Base-by-base conservation (phyloP, 2,329 filamentous ascomycete species). In the Fusarium cyanostomum region DNA sequence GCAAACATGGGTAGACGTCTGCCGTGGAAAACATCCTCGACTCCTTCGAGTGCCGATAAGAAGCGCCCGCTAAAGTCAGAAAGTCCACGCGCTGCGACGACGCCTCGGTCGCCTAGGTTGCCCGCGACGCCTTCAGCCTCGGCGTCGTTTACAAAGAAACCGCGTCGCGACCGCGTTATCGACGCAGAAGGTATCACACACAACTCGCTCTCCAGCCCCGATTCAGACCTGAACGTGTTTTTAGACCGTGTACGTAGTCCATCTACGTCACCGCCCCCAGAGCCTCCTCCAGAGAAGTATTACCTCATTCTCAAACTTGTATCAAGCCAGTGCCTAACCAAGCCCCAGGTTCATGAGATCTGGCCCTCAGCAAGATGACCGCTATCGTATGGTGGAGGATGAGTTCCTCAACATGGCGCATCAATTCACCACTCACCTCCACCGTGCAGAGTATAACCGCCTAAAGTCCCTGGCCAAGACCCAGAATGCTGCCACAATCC, bases 321-420 rank as follows among this genome's bases (percentile, higher is more conserved):
- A 21, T 35, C 27, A 18, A 34, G 13, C 15, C n/a, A 27, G 12
- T 16, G 8, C 3, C 41, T 48, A 6, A 62, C 18, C 16, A 27
- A 28, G 10, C 9, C 21, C 15, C 51, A 88, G 86, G 27, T 82
- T 82, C 72, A 93, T 94, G 89, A 78, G 80, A 3, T 81, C 86
- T 42, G 88, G 87, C 3, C 74, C 84, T n/a, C 79, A 84, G 5
- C 75, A 82, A n/a, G 92, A 95, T 73, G 90, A 94, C 71, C 78
- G 78, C 52, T 94, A 86, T 75, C 88, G 91, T 69, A 94, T 94
- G 89, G 92, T 95, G 0, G 92, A 94, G 74, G 92, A 95, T 68
- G 91, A 94, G 66, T 86, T 95, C 62, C 77, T 89, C 16, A 78
- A 83, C 13, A 85, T 87, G 0, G 91, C 91, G 0, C 84, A 86